Evolutionary conservation across 2,329 filamentous ascomycete genomes (phyloP), one percentile per base, ranked within the genome.

Genomic region (Penicillium freii): DNA sequence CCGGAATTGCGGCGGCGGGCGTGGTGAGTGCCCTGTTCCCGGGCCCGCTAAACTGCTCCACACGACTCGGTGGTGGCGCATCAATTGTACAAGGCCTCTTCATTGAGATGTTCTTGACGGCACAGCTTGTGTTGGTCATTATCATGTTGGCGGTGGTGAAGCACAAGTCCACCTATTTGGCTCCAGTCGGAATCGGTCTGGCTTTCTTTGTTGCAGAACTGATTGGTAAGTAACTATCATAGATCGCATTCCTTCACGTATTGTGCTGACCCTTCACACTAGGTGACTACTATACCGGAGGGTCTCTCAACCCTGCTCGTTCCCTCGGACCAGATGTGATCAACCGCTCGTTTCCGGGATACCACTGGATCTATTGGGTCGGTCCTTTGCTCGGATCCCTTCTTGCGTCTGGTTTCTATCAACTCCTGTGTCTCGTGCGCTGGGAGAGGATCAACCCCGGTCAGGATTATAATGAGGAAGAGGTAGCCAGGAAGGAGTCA

Each of bases 81-180:
- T 82, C 75, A 57, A 75, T 80, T 10, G 77, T 77, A 0, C 85
- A 84, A 58, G 87, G 86, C 7, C 75, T 89, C 40, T 87, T 89
- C 67, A 81, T 89, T 47, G 87, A 89, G 71, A 82, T 86, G 75
- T 86, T 88, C 65, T 77, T 88, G 38, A 89, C 86, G 0, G 77
- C 84, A 0, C 80, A 87, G 67, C 77, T 89, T 10, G 81, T 88
- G 8, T 77, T 89, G 52, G 82, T 85, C 3, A 83, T 89, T 31
- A 83, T 86, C 70, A 87, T 90, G 82, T 79, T 90, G 44, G 87
- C 87, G 0, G 84, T 85, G 4, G 87, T 90, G 70, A 91, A 91
- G 75, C 87, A 91, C 71, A 85, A 86, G 44, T 84, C 84, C 2
- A 91, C 88, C 0, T 90, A 82, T 68, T 75, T 91, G 1, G 88